These are phyloP conservation scores for Eudorina sp. DNA, from an alignment of 139 green algal species.

Conservation along the genomic window DNA sequence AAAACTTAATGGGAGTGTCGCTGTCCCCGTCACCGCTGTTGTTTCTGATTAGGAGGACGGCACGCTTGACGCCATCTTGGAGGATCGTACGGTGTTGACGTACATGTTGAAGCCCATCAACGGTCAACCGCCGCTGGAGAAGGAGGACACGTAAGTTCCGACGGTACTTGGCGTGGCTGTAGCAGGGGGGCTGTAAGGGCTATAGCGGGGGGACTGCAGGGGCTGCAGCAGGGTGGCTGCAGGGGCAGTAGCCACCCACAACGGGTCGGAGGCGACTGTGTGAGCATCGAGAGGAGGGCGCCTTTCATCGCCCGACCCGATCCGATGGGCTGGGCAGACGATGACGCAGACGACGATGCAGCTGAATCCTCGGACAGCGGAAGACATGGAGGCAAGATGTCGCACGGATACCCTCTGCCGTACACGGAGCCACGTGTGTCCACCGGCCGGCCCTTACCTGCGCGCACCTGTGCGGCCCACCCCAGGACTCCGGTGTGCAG, in stretches of 20 bases:
- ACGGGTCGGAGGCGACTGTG: background rate
- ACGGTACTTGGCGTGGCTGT: background rate
- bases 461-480: too few species aligned
- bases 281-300: too few species aligned
- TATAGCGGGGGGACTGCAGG: background rate
- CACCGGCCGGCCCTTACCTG: too few species aligned
- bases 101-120: conserved; percentile 71
- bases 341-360: too few species aligned
- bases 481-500: too few species aligned
- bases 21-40: too few species aligned
- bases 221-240: background rate
- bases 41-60: conserved; percentile 52
- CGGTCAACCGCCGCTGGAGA: conserved; percentile 16
- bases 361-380: too few species aligned
- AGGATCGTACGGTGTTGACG: conserved; percentile 58
- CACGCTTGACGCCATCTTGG: conserved; percentile 56
- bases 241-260: background rate
- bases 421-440: too few species aligned
- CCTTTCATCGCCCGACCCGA: background rate
- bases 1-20: too few species aligned
- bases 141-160: conserved; percentile 36
- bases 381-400: too few species aligned
- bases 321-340: too few species aligned
- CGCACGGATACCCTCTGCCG: too few species aligned
- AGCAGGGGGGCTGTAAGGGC: background rate